Base-by-base conservation (phyloP, 306 rosid genomes). In the Gillenia trifoliata region DNA sequence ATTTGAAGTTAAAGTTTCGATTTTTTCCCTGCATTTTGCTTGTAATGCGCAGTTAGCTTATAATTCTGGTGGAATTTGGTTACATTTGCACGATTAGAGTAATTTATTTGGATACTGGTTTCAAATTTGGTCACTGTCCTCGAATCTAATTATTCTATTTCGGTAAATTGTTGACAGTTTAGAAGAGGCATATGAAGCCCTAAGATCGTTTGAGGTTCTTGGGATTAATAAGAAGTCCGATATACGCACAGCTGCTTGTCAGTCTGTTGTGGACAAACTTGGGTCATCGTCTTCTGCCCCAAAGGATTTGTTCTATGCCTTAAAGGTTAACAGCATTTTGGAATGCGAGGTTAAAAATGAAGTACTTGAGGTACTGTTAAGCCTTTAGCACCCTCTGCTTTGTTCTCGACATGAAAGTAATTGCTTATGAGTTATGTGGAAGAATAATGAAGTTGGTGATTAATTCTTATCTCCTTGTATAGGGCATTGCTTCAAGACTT, bases 161-260 rank as follows among this genome's bases (percentile, higher is more conserved):
- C 34, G 20, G 26, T 81, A 25, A 8, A 31, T 6, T 79, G 65
- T 78, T 67, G 49, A 68, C 96, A 95, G 99, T 85, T 77, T 92
- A 52, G 97, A 95, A 82, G 91, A 89, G 75, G 80, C 96, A 40
- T 89, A 89, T 54, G 97, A 90, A 84, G 96, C 91, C 16, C 66
- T 92, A 5, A 87, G 91, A 77, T 86, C 92, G 33, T 87, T 89
- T 79, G 91, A 90, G 78, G 79, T 92, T 76, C 99, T 95, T 17
- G 86, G 83, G 38, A 81, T 89, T 11, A 77, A 84, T 59, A 87
- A 92, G 66, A 88, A 83, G 84, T 82, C 91, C 40, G 83, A 83
- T 79, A 80, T 84, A 69, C 78, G 79, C 60, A 57, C 77, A 8
- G 43, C 80, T 56, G 63, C 93, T 38, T 95, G 99, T 82, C 66